Evolutionary conservation across 768 basidiomycete genomes (phyloP).

Genomic region (Phylloporus sp.): DNA sequence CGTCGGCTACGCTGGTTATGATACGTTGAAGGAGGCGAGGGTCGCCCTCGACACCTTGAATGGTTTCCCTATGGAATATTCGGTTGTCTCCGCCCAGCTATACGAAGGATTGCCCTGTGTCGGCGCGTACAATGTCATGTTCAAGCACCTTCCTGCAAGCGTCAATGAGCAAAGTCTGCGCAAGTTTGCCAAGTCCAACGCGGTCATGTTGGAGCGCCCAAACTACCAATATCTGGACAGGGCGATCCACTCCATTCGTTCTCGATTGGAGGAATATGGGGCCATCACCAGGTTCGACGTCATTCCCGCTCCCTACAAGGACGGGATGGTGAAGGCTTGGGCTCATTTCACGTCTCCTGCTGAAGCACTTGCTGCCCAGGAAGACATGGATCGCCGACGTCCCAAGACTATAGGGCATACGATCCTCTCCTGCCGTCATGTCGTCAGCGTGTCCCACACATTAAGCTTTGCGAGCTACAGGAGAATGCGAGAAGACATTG

Average conservation of each 20-base stretch:
- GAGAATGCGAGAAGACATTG: slow-evolving; percentile 44
- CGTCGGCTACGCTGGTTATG: slow-evolving; percentile 63
- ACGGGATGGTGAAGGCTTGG: slow-evolving; percentile 50
- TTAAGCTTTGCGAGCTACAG: slow-evolving; percentile 38
- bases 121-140: slow-evolving; percentile 57
- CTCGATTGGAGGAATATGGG: slow-evolving; percentile 37
- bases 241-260: slow-evolving; percentile 37
- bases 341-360: slow-evolving; percentile 49
- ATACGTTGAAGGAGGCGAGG: slow-evolving; percentile 44
- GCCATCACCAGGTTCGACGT: slow-evolving; percentile 42
- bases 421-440: slow-evolving; percentile 47
- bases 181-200: slow-evolving; percentile 44
- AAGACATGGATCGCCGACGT: slow-evolving; percentile 43
- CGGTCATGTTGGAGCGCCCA: slow-evolving; percentile 49
- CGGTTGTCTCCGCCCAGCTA: slow-evolving; percentile 42
- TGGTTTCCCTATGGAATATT: slow-evolving; percentile 35
- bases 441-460: slow-evolving; percentile 47
- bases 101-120: slow-evolving; percentile 59
- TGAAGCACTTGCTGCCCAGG: slow-evolving; percentile 51
- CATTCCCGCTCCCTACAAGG: slow-evolving; percentile 46
- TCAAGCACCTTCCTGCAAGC: slow-evolving; percentile 49
- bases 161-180: slow-evolving; percentile 40
- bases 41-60: slow-evolving; percentile 45
- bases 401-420: slow-evolving; percentile 45
- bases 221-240: slow-evolving; percentile 38